Percentiles rank a stretch among this genome's conserved stretches.
These are phyloP conservation scores for Periconia sp. DNA, from an alignment of 2,329 filamentous ascomycete genomes.

Conservation along the genomic window DNA sequence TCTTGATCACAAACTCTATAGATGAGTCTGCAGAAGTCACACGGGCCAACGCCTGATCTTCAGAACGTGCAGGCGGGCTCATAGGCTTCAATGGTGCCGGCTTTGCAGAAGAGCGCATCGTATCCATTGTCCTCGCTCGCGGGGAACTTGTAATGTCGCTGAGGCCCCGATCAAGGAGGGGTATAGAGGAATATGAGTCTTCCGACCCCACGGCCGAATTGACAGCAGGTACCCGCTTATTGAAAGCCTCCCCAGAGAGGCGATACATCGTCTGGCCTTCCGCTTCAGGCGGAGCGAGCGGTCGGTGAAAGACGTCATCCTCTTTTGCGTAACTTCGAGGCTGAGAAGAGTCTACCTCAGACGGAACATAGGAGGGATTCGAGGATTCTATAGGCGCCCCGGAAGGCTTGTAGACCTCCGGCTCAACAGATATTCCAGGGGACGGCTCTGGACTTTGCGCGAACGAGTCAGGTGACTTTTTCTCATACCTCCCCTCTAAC, in stretches of 20 bases:
- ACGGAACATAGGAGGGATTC: slow-evolving; percentile 23
- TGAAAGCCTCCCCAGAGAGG: slow-evolving; percentile 39
- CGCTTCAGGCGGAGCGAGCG: slow-evolving; percentile 31
- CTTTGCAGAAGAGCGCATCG: slow-evolving; percentile 55
- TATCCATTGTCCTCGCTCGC: slow-evolving; percentile 46
- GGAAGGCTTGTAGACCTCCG: slow-evolving; percentile 29
- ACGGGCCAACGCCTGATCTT: slow-evolving; percentile 18
- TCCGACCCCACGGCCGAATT: slow-evolving; percentile 64
- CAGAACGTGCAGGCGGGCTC: slow-evolving; percentile 16
- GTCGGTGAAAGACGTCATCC: slow-evolving; percentile 35
- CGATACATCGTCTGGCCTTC: slow-evolving; percentile 39
- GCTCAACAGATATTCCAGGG: slow-evolving; percentile 20
- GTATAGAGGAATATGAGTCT: slow-evolving; percentile 77
- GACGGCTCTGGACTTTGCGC: slow-evolving; percentile 20
- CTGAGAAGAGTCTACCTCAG: slow-evolving; percentile 22
- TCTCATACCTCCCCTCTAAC: slow-evolving; percentile 84
- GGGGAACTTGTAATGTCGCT: slow-evolving; percentile 31
- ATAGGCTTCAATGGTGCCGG: slow-evolving; percentile 39
- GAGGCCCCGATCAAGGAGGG: slow-evolving; percentile 72
- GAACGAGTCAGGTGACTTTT: slow-evolving; percentile 36
- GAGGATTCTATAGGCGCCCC: slow-evolving; percentile 22
- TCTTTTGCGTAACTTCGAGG: slow-evolving; percentile 17
- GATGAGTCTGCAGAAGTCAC: slow-evolving; percentile 54
- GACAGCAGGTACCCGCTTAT: slow-evolving; percentile 26
- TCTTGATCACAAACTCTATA: slow-evolving; percentile 58